Base-by-base conservation (phyloP, 805 yeast genomes). In the Suhomyces sp. region DNA sequence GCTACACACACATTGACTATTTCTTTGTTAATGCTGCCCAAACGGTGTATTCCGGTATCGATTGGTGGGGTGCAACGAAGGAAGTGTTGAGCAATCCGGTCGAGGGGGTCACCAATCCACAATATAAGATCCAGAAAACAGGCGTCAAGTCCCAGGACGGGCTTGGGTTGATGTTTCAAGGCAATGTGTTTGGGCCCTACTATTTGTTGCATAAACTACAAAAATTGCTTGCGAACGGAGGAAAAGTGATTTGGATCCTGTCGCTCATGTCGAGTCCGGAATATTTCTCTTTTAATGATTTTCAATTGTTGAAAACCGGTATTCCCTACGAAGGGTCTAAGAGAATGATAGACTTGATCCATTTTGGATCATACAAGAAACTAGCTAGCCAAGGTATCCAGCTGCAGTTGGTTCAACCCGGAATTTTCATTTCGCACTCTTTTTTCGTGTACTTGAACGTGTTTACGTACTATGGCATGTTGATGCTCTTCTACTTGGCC, bases 171-270 rank as follows among this genome's bases (percentile, higher is more conserved):
- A 90, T 91, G 3, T 94, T 93, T 73, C 96, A 94, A 69, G 96
- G 94, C 4, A 94, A 94, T 64, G 97, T 93, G n/a, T 89, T 94
- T 71, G 97, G 96, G 0, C 98, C 98, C 2, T 92, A 88, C 72
- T 94, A 85, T 67, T 72, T 94, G 49, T 77, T 92, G 49, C 88
- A 87, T 58, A 84, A 81, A 56, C 69, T 93, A 19, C 66, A 76
- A 39, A 82, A 82, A 2, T 68, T 82, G 35, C 69, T 92, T n/a
- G 72, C 75, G 2, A 69, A 72, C 27, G 85, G 86, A 3, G 91
- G 94, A 0, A 79, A 80, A 74, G 91, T 37, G 73, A 91, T 24
- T n/a, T 92, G 97, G 97, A 83, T 94, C 37, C 85, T 96, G 2
- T 86, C 96, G 44, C 72, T 89, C 41, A 88, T 90, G 84, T 84